phyloP scores from a whole-genome alignment of 768 basidiomycete species.

The Rhodotorula kratochvilovae region DNA sequence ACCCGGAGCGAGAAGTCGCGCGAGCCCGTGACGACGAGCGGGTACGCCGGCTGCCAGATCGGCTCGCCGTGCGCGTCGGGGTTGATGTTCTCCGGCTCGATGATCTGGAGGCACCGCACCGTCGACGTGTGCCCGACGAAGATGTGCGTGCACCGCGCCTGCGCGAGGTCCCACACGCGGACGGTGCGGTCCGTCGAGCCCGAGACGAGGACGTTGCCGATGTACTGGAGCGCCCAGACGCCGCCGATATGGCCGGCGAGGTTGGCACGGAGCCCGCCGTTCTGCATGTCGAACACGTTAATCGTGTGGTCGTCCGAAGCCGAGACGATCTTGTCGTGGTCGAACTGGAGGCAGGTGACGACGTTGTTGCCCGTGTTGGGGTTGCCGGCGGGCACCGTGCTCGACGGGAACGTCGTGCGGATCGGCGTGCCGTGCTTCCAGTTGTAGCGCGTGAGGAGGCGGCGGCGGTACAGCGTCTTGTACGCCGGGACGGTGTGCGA shows the following conservation, averaged over 20 bases:
- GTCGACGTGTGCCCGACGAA: conserved; percentile 96
- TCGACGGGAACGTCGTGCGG: conserved; percentile 77
- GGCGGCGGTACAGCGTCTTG: conserved; percentile 88
- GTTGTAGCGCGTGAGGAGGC: conserved; percentile 69
- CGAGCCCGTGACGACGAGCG: conserved; percentile 69
- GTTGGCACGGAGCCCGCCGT: conserved; percentile 67
- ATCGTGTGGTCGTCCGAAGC: conserved; percentile 97
- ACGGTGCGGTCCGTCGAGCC: conserved; percentile 95
- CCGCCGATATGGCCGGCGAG: conserved; percentile 91
- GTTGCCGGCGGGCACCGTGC: conserved; percentile 52
- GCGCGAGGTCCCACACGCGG: conserved; percentile 73
- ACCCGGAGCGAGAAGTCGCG: conserved; percentile 64
- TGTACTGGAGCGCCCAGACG: conserved; percentile 85
- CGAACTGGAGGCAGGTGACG: conserved; percentile 93
- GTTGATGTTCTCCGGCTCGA: conserved; percentile 79
- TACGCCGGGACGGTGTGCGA: conserved; percentile 65
- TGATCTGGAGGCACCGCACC: conserved; percentile 89
- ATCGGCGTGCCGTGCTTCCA: conserved; percentile 67
- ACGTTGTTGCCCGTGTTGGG: conserved; percentile 55
- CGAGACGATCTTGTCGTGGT: conserved; percentile 87
- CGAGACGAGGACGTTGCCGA: conserved; percentile 70
- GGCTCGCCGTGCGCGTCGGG: conserved; percentile 58
- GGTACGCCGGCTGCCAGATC: conserved; percentile 60
- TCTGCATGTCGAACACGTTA: conserved; percentile 83
- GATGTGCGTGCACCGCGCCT: conserved; percentile 76